Evolutionary conservation across 2,329 filamentous ascomycete genomes (phyloP), one percentile per base, ranked within the genome.

Genomic region (Calonectria naviculata): DNA sequence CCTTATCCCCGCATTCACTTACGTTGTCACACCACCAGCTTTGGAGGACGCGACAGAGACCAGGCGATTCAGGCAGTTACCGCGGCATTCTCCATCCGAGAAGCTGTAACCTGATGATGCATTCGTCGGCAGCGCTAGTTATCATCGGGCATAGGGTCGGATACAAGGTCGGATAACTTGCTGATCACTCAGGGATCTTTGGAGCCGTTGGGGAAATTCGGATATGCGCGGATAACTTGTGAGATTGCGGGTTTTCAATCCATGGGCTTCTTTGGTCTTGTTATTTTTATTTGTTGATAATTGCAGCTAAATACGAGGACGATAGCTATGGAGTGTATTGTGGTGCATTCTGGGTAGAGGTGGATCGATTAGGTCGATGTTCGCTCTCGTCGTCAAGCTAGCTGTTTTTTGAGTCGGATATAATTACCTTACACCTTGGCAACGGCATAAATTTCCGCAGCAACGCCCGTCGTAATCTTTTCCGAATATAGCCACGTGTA

Each of bases 401-500:
- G n/a, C n/a, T n/a, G n/a, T n/a, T n/a, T n/a, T n/a, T n/a, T n/a
- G n/a, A n/a, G n/a, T n/a, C n/a, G n/a, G n/a, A n/a, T n/a, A n/a
- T n/a, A n/a, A n/a, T n/a, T n/a, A n/a, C n/a, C n/a, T n/a, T n/a
- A n/a, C n/a, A 34, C 10, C 31, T 34, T 34, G 31, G 31, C 19
- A 26, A 49, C 6, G 31, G 13, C n/a, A 4, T 13, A n/a, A 29
- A 56, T 56, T 56, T 56, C 52, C 52, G 52, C 8, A 8, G 21
- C 52, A 56, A 56, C 31, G 12, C 31, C 52, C 52, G 52, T 56
- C 52, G 52, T 38, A 38, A 56, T 56, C 52, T 56, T 12, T 21
- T 56, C 52, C 52, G 52, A 56, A 56, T 56, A 56, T 56, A 28
- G 52, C 31, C 52, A 56, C 52, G 52, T 56, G 52, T 36, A 3